Percentiles rank a stretch among this genome's conserved stretches.
Conservation (phyloP, 1,284 basidiomycete genomes). For the Tilletia horrida region DNA sequence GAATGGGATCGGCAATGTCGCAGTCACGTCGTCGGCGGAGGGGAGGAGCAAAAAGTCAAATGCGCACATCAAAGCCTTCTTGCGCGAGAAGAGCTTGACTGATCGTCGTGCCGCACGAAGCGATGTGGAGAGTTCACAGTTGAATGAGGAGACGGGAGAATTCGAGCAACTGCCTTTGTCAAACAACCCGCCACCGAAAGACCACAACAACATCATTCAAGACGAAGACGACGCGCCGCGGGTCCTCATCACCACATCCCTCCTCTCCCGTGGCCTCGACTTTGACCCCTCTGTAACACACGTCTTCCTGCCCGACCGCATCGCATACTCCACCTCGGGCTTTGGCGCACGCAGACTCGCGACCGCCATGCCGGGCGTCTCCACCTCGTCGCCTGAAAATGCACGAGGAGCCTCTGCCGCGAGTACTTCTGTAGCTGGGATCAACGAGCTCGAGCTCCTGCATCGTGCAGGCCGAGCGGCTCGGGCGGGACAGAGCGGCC, state of each 20-base stretch:
- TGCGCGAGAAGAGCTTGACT: conserved; percentile 6
- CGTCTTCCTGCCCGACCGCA: conserved; percentile 30
- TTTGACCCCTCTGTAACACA: conserved; percentile 63
- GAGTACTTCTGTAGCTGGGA: no score
- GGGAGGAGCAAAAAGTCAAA: conserved; percentile 21
- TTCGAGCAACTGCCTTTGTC: conserved; percentile 1
- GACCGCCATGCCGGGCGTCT: background rate
- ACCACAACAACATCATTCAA: background rate
- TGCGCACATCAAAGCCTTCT: conserved; percentile 23
- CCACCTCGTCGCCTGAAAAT: background rate
- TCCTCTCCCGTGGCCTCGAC: conserved; percentile 85
- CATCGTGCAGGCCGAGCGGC: conserved; percentile 67
- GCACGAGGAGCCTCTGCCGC: no score
- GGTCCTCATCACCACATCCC: conserved; percentile 79
- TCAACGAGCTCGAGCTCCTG: conserved; percentile 77
- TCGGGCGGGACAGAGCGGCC: conserved; percentile 69
- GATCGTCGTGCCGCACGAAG: background rate
- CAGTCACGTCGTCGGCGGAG: conserved; percentile 24
- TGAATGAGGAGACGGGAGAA: background rate
- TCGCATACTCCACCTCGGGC: conserved; percentile 14
- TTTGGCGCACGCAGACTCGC: conserved; percentile 7
- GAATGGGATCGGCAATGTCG: conserved; percentile 60
- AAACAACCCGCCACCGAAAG: background rate
- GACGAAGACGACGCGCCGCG: conserved; percentile 40
- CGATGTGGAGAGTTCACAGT: background rate